phyloP scores from a whole-genome alignment of 257 asterid genomes.

The Solanum verrucosum region DNA sequence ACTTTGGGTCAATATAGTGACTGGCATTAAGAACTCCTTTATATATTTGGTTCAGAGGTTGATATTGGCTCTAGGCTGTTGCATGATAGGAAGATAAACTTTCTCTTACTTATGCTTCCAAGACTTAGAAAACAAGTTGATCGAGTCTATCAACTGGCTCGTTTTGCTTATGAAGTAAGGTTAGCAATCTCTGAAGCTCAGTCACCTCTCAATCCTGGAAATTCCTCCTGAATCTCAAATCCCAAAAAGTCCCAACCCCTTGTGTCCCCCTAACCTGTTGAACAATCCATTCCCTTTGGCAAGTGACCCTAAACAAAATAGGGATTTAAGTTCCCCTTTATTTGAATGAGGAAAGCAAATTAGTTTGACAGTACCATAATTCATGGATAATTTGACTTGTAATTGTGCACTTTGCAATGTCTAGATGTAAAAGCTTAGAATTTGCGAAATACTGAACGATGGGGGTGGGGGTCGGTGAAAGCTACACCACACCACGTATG shows the following conservation, averaged over 20 bases:
- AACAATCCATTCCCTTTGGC: not conserved
- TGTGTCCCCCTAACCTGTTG: not conserved
- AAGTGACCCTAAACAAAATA: not conserved
- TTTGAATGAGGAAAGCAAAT: not conserved
- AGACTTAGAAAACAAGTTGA: not conserved
- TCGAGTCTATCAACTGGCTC: not conserved
- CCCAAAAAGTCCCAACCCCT: not conserved
- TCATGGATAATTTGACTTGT: not conserved
- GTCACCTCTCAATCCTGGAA: not conserved
- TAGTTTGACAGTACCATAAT: not conserved
- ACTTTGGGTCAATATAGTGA: not conserved
- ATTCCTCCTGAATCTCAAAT: not conserved
- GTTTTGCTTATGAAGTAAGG: not conserved
- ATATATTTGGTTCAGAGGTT: not conserved
- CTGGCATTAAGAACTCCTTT: not conserved
- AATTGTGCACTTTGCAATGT: not conserved
- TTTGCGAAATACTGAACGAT: not conserved
- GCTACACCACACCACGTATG: not conserved
- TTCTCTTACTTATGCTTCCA: not conserved
- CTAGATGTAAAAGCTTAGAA: not conserved
- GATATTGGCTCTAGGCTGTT: not conserved
- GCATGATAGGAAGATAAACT: not conserved
- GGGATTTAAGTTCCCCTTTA: not conserved
- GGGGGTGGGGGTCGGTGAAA: not conserved
- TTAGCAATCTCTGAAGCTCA: not conserved